Evolutionary conservation across 257 asterid genomes (phyloP).

Genomic region (Solanum piurae): DNA sequence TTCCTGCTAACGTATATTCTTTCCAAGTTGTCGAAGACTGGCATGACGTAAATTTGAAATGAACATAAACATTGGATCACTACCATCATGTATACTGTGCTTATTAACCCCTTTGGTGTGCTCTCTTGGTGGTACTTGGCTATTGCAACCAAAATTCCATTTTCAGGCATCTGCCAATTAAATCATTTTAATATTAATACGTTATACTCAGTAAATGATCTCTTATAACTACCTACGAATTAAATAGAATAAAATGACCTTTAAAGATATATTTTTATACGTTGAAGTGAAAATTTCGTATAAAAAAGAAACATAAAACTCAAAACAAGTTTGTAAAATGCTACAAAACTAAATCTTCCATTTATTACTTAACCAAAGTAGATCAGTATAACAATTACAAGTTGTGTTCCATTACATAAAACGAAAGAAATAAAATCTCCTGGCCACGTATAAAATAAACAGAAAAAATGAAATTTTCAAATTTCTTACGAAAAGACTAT

Average conservation of each 20-base stretch:
- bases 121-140: conserved; percentile 9
- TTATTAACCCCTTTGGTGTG: conserved; percentile 26
- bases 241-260: too few relatives aligned
- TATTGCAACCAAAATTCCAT: conserved; percentile 30
- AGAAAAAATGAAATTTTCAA: too few relatives aligned
- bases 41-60: conserved; percentile 66
- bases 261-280: too few relatives aligned
- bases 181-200: not conserved
- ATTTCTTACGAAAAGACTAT: too few relatives aligned
- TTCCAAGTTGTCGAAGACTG: conserved; percentile 53
- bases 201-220: too few relatives aligned
- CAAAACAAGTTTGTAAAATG: too few relatives aligned
- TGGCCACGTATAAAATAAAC: not conserved
- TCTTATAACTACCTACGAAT: too few relatives aligned
- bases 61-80: conserved; percentile 39
- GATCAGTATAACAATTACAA: not conserved
- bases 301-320: too few relatives aligned
- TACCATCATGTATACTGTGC: conserved; percentile 20
- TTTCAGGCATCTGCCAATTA: conserved; percentile 16
- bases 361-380: not conserved
- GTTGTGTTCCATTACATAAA: not conserved
- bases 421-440: not conserved
- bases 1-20: conserved; percentile 31
- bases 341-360: too few relatives aligned
- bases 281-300: too few relatives aligned